Base-by-base conservation (phyloP, 805 yeast species). In the Isabelozyma pseudorhagii region DNA sequence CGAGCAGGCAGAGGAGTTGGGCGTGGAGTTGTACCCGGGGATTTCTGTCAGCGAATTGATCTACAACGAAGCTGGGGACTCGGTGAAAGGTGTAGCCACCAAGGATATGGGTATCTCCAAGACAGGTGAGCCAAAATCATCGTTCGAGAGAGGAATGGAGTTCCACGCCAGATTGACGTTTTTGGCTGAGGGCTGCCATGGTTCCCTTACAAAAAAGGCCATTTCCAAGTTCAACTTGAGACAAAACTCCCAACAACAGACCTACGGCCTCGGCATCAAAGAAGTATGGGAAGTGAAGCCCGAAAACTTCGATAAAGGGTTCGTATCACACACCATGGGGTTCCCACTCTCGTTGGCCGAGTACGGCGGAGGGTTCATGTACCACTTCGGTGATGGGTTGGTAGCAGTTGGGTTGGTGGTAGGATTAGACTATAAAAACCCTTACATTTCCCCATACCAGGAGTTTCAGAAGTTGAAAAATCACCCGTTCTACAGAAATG, bases 121-220 rank as follows among this genome's bases (percentile, higher is more conserved):
- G 57, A 69, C 78, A 50, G 97, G 97, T 15, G 64, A 73, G 34
- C 96, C 97, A 29, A 88, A 85, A 60, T 87, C 80, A 54, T 75
- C 81, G n/a, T 94, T 89, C 67, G 97, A 94, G 68, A 80, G 96
- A 55, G 99, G 99, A 25, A 89, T 94, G 97, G 98, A 90, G 68
- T 94, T 94, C 68, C 94, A 86, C 58, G 89, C 99, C 4, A 82
- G 94, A 59, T 76, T 85, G 51, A 92, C 97, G 0, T 87, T 94
- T 14, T 77, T 94, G 31, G 97, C 97, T 5, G 99, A 94, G 71
- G 99, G 99, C n/a, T 94, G 99, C 64, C 98, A 92, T 68, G 99
- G 99, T 0, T 91, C 97, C 1, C 73, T 94, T 47, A 77, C 92
- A 10, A 93, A 94, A 64, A 81, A 87, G 62, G 85, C 82, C 0